Evolutionary conservation across 2,329 filamentous ascomycete species (phyloP).

Genomic region (Fusarium dimerum): DNA sequence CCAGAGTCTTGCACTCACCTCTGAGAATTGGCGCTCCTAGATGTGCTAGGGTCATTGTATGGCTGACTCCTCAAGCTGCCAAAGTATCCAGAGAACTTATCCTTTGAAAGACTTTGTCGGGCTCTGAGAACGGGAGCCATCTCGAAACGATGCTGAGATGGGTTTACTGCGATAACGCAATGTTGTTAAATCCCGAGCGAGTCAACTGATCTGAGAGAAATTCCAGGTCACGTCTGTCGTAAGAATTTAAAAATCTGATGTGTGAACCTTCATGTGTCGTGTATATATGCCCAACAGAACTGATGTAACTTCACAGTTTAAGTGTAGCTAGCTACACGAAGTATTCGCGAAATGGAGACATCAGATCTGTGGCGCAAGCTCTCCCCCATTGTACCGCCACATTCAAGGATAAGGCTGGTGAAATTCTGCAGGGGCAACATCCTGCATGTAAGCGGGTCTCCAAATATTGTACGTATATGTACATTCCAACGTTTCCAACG

Average conservation of each 20-base stretch:
- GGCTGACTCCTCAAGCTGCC: constrained; percentile 67
- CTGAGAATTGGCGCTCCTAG: constrained; percentile 55
- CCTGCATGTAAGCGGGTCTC: constrained; percentile 4
- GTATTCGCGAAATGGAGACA: no score
- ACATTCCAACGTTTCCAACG: constrained; percentile 14
- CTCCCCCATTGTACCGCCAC: neutral
- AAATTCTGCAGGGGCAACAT: neutral
- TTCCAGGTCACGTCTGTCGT: no score
- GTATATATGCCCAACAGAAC: neutral
- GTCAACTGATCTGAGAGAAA: no score
- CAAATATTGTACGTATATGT: constrained; percentile 9
- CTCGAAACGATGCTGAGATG: neutral
- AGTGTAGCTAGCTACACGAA: no score
- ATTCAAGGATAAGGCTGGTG: neutral
- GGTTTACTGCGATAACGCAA: neutral
- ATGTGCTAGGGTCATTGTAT: constrained; percentile 63
- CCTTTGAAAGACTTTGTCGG: constrained; percentile 64
- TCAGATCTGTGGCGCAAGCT: neutral
- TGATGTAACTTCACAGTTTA: neutral
- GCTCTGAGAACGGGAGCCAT: constrained; percentile 47
- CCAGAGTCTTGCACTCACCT: constrained; percentile 46
- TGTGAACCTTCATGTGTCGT: neutral
- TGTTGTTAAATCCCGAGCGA: no score
- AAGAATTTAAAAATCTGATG: neutral
- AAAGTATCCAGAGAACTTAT: constrained; percentile 69